Base-by-base conservation (phyloP, 805 yeast species). In the Ascoidea tarda region DNA sequence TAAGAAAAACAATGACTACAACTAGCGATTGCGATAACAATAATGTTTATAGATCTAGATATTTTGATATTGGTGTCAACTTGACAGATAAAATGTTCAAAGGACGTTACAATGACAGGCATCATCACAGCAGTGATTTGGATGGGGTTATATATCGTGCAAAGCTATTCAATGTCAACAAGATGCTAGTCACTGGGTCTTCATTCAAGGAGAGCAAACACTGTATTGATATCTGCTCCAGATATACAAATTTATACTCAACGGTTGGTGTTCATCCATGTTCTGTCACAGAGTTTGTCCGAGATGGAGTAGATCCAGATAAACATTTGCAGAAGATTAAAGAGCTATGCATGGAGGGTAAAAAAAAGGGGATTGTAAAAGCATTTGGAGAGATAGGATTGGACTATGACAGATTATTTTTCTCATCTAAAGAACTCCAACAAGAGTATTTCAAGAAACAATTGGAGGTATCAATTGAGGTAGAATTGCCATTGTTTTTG, bases 241-340 rank as follows among this genome's bases (percentile, higher is more conserved):
- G 64, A 50, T 65, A 68, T 53, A 68, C 69, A 4, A 62, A 55
- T 6, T 63, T 82, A 33, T 76, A 69, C 55, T 78, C 85, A 31
- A 93, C 99, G 0, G 90, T 82, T 1, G 99, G 99, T 10, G 95
- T 91, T 1, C 99, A 93, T 69, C 99, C 99, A 0, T 91, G 99
- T 66, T 72, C 84, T 16, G 95, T 89, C 0, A 65, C 64, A 62
- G 90, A 73, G 59, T 76, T 81, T 57, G 68, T 60, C 6, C 59
- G 63, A 42, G 46, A 57, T 12, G 62, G 61, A 12, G 64, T 48
- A 10, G n/a, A 32, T 10, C 65, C 66, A 1, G 72, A 66, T 3
- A 60, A 60, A 2, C 81, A 82, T 58, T 62, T 86, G 44, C 60
- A 63, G 3, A 63, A 71, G 32, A 65, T 93, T 49, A 73, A 75